Evolutionary conservation across 2,329 filamentous ascomycete genomes (phyloP), one percentile per base, ranked within the genome.

Genomic region (Pseudogymnoascus pannorum): DNA sequence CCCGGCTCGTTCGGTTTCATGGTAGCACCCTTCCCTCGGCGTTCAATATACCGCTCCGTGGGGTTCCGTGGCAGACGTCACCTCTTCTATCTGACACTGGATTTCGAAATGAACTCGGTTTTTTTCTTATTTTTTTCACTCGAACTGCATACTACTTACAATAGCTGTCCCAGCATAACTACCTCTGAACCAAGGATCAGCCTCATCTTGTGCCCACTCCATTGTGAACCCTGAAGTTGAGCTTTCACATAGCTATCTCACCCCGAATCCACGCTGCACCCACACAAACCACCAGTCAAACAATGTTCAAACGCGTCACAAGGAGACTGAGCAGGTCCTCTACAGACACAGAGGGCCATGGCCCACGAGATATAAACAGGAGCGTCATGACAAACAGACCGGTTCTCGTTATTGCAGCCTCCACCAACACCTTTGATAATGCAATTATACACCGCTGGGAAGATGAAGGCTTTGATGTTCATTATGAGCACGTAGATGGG

Each of bases 401-500:
- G 18, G 16, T n/a, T 8, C 69, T 82, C n/a, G 76, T 79, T 64
- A 72, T 82, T 44, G 79, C 79, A 2, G 76, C 78, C 24, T 79
- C 81, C 64, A 77, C 77, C 11, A 74, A 77, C n/a, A 77, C 80
- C 22, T 87, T 86, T 67, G 83, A 86, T 68, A 69, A 75, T 16
- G 75, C 79, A 42, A 80, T 77, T 0, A 70, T 83, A 61, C 74
- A 78, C 48, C 77, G 79, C 60, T 87, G 83, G 81, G 73, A 75
- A 29, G 78, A 82, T 38, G 85, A 87, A 69, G 85, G 84, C 1
- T 87, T 86, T 68, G 74, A 79, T 16, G 78, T 84, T 2, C 73
- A 77, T 24, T 87, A 87, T 67, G 57, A 60, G 54, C 57, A 58
- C 5, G 60, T 62, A 5, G 22, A 40, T 48, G 60, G 57, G 35